These are phyloP conservation scores for Ogataea haglerorum DNA, from an alignment of 805 yeast genomes.

Conservation along the genomic window DNA sequence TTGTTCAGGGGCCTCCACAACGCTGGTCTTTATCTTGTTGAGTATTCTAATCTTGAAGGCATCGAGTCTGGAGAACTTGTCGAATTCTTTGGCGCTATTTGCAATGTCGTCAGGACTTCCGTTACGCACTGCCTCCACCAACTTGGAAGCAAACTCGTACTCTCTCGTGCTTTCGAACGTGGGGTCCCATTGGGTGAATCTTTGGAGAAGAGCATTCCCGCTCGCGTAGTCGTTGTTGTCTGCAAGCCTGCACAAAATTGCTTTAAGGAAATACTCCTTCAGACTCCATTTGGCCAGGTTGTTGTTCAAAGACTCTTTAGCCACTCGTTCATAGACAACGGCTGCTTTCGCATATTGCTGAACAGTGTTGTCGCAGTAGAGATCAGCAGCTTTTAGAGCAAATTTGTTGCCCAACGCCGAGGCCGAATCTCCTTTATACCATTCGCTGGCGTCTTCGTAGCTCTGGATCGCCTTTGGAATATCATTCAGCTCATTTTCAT, in stretches of 20 bases:
- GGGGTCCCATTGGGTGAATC: slow-evolving; percentile 68
- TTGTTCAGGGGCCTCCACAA: slow-evolving; percentile 30
- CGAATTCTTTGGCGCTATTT: slow-evolving; percentile 73
- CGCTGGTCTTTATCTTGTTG: slow-evolving; percentile 66
- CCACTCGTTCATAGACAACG: slow-evolving; percentile 72
- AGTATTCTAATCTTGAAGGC: slow-evolving; percentile 85
- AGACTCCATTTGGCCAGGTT: slow-evolving; percentile 83
- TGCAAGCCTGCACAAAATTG: slow-evolving; percentile 79
- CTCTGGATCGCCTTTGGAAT: slow-evolving; percentile 64
- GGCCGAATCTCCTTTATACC: slow-evolving; percentile 92
- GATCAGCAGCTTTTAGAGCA: slow-evolving; percentile 83
- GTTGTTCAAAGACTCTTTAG: slow-evolving; percentile 70
- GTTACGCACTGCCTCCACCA: slow-evolving; percentile 70
- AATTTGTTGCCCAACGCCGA: slow-evolving; percentile 88
- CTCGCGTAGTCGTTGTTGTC: slow-evolving; percentile 77
- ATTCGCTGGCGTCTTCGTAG: slow-evolving; percentile 93
- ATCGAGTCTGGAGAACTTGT: slow-evolving; percentile 84
- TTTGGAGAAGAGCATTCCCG: slow-evolving; percentile 67
- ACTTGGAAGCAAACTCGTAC: slow-evolving; percentile 58
- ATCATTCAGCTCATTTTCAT: slow-evolving; percentile 73
- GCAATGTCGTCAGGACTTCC: slow-evolving; percentile 79
- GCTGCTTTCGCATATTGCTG: slow-evolving; percentile 78
- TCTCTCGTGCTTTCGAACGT: slow-evolving; percentile 76
- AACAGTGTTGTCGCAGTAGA: slow-evolving; percentile 58
- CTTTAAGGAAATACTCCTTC: slow-evolving; percentile 86